Conservation (phyloP, 805 yeast species). For the Brettanomyces sp. region DNA sequence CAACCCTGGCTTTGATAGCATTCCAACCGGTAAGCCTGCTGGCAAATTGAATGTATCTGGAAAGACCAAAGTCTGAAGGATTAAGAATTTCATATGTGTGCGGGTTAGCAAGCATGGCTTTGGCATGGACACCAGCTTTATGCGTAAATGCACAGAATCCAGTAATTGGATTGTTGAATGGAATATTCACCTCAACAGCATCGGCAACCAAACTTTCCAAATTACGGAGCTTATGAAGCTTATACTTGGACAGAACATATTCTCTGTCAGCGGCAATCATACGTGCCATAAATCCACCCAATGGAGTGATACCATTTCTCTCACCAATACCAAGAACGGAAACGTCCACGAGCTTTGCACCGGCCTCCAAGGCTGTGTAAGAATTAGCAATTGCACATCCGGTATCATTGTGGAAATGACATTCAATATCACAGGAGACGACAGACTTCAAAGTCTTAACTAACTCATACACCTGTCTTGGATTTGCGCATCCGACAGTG, state of each 20-base stretch:
- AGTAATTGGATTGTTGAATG: constrained; percentile 97
- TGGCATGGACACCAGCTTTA: constrained; percentile 99
- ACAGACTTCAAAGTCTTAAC: constrained; percentile 89
- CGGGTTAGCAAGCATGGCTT: constrained; percentile 96
- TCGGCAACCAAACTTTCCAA: constrained; percentile 94
- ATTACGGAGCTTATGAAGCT: constrained; percentile 91
- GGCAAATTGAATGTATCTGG: constrained; percentile 95
- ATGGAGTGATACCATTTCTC: constrained; percentile 95
- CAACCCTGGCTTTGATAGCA: constrained; percentile 96
- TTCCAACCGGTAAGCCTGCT: constrained; percentile 99
- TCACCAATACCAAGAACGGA: constrained; percentile 97
- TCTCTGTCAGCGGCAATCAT: constrained; percentile 99
- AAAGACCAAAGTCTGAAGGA: constrained; percentile 91
- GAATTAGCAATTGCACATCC: constrained; percentile 99
- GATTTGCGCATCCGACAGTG: constrained; percentile 98
- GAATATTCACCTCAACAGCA: constrained; percentile 93
- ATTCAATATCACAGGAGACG: constrained; percentile 93
- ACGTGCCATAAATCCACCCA: constrained; percentile 98
- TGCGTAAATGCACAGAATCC: constrained; percentile 99
- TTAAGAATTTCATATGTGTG: constrained; percentile 95
- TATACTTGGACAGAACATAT: constrained; percentile 88
- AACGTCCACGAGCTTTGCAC: constrained; percentile 90
- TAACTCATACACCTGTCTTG: constrained; percentile 96
- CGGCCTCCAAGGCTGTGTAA: constrained; percentile 95
- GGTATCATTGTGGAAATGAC: constrained; percentile 98